These are phyloP conservation scores for Tetrahymena thermophila DNA, from an alignment of 73 alveolate species.

Conservation along the genomic window DNA sequence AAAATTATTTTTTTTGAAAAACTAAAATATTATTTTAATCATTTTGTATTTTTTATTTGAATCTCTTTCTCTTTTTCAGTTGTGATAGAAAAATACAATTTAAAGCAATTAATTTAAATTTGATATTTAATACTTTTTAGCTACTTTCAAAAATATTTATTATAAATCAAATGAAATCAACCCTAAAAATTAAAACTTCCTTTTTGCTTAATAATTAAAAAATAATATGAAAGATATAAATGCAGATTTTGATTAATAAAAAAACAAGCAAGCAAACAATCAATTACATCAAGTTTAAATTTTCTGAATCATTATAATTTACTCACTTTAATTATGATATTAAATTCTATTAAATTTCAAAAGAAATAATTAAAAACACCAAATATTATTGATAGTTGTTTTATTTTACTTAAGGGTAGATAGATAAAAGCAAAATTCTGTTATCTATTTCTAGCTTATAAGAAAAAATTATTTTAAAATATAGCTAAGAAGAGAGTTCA, in stretches of 20 bases:
- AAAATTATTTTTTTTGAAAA: too few relatives aligned
- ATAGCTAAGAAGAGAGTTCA: neutral
- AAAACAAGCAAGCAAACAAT: neutral
- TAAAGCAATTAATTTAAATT: too few relatives aligned
- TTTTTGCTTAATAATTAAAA: too few relatives aligned
- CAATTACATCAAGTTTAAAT: neutral
- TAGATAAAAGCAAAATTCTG: neutral
- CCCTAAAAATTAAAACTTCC: neutral
- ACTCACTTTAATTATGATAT: too few relatives aligned
- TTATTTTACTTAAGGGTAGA: neutral
- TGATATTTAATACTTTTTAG: neutral
- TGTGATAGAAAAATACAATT: neutral
- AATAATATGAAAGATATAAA: neutral
- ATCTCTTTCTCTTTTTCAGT: neutral
- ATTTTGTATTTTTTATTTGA: too few relatives aligned
- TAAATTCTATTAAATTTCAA: neutral
- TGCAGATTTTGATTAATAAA: too few relatives aligned
- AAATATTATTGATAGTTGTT: neutral
- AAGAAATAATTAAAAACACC: neutral
- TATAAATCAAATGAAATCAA: neutral
- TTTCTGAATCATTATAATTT: neutral
- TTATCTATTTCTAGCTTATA: neutral
- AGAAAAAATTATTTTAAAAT: too few relatives aligned
- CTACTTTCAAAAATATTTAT: neutral
- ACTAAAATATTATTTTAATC: too few relatives aligned